Conservation (phyloP, 1,284 basidiomycete genomes). For the Boletus holoroseus region DNA sequence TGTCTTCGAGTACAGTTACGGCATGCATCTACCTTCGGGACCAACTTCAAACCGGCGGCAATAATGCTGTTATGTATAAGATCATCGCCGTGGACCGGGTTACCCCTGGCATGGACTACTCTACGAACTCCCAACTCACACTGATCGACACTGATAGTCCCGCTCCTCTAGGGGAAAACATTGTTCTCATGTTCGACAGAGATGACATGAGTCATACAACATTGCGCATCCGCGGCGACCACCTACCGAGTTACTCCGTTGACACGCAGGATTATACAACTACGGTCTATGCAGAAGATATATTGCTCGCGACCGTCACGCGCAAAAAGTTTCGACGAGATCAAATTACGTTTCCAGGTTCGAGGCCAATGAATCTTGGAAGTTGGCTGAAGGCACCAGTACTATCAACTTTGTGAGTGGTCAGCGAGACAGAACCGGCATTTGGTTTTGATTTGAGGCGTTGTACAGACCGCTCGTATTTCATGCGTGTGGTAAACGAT, state of each 20-base stretch:
- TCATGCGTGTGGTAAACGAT: conserved; percentile 5
- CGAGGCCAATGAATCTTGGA: conserved; percentile 5
- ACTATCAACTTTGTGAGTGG: conserved; percentile 17
- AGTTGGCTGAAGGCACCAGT: conserved; percentile 17
- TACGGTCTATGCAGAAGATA: conserved; percentile 3
- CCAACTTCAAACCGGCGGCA: conserved; percentile 1
- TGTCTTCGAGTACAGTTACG: neutral
- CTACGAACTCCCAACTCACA: conserved; percentile 23
- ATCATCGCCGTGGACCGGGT: neutral
- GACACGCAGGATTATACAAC: conserved; percentile 10
- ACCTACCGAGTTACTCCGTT: conserved; percentile 14
- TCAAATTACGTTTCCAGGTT: conserved; percentile 16
- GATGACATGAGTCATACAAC: conserved; percentile 17
- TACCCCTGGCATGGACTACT: neutral
- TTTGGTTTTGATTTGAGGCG: neutral
- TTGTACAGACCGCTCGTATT: conserved; percentile 17
- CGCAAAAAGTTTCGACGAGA: conserved; percentile 16
- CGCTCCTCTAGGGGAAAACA: neutral
- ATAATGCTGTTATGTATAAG: conserved; percentile 6
- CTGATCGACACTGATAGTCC: conserved; percentile 6
- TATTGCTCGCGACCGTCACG: conserved; percentile 19
- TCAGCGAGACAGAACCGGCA: neutral
- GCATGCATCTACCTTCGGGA: neutral
- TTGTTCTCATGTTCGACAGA: conserved; percentile 11
- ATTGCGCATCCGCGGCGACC: neutral